Conservation (phyloP, 371 early-diverging fungal genomes). For the Dinochytrium kinnereticum region DNA sequence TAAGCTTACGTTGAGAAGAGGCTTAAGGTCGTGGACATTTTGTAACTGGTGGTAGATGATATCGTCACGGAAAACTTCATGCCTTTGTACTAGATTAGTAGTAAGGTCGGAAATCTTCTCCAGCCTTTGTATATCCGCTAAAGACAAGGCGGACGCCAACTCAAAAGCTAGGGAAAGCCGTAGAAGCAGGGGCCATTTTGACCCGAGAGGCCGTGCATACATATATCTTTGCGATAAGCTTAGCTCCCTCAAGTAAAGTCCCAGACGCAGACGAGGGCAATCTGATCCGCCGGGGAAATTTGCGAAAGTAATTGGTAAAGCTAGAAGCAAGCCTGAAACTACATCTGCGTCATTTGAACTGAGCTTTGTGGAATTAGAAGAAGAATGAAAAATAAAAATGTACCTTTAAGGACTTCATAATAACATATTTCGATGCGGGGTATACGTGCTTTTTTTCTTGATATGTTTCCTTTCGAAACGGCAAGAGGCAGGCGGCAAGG, state of each 20-base stretch:
- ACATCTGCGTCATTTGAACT: conserved; percentile 35
- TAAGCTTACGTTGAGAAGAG: conserved; percentile 62
- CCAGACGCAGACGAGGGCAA: conserved; percentile 35
- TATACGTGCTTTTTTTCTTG: conserved; percentile 33
- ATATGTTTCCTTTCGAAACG: conserved; percentile 16
- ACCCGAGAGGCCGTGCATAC: conserved; percentile 35
- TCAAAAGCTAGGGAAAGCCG: conserved; percentile 61
- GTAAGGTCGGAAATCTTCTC: too few relatives aligned
- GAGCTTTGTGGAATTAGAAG: conserved; percentile 20
- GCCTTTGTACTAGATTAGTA: conserved; percentile 13
- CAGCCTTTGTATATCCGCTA: background rate
- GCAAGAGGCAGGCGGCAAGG: conserved; percentile 20
- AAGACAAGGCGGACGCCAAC: conserved; percentile 25
- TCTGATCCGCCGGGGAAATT: background rate
- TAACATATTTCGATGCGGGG: conserved; percentile 30
- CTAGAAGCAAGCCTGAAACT: conserved; percentile 6
- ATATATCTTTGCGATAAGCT: conserved; percentile 30
- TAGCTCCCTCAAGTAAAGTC: conserved; percentile 45
- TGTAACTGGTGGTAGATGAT: conserved; percentile 46
- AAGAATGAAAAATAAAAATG: background rate
- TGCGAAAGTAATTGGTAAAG: background rate
- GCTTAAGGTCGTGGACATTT: conserved; percentile 65
- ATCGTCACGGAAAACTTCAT: conserved; percentile 12
- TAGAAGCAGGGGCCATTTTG: conserved; percentile 73
- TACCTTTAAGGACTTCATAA: conserved; percentile 38